Evolutionary conservation across 2,329 filamentous ascomycete genomes (phyloP).

Genomic region (Arthrobotrys pseudoclavata): DNA sequence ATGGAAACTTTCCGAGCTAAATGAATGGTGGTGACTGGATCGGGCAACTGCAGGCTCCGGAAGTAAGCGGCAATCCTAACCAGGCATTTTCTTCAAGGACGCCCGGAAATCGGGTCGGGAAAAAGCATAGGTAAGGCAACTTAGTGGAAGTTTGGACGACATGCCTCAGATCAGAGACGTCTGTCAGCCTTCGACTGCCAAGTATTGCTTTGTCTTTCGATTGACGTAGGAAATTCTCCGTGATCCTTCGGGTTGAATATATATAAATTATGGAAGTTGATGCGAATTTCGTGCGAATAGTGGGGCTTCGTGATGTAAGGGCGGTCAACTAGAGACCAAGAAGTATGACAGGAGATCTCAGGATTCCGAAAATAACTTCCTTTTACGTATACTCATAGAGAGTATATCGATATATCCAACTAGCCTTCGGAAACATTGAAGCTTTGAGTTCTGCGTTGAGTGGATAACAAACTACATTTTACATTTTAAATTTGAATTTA

Average conservation of each 20-base stretch:
- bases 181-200: not conserved
- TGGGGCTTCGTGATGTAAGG: not conserved
- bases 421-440: too few species aligned
- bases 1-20: constrained; percentile 5
- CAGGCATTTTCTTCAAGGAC: not conserved
- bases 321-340: not conserved
- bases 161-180: not conserved
- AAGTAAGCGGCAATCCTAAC: not conserved
- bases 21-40: not conserved
- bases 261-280: not conserved
- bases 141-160: not conserved
- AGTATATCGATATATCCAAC: not conserved
- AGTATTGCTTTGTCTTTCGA: not conserved
- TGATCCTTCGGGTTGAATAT: not conserved
- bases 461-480: too few species aligned
- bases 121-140: constrained; percentile 1
- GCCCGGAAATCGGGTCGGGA: constrained; percentile 7
- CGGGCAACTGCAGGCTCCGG: constrained; percentile 5
- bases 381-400: not conserved
- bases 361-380: not conserved
- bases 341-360: not conserved
- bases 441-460: not conserved
- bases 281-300: not conserved
- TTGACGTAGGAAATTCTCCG: not conserved
- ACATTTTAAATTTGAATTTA: too few species aligned